Evolutionary conservation across 192 early-diverging fungal species (phyloP), one percentile per base, ranked within the genome.

Genomic region (Backusella sp.): DNA sequence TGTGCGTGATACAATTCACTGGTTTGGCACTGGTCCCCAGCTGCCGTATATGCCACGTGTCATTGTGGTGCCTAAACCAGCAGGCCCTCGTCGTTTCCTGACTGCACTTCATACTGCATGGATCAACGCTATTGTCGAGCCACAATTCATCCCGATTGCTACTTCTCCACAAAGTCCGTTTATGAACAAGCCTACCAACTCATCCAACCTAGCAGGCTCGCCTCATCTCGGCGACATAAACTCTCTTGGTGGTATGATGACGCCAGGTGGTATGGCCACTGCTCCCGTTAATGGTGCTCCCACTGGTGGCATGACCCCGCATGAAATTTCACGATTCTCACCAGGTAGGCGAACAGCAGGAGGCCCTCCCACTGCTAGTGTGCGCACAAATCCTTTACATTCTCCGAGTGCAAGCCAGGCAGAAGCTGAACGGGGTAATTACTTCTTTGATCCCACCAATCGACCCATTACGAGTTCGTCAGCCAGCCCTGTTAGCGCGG

Each of bases 21-120:
- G 70, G 11, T 74, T 85, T 71, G 53, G 80, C 30, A 46, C 66
- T 6, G 68, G 79, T 9, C 15, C 49, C 9, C 46, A 53, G 17
- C 34, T 42, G 5, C 75, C 67, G 3, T 39, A 36, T 21, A 56
- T 73, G 66, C 88, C 86, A 1, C 86, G 87, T 34, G 84, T 90
- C 5, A 52, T 91, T 34, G 84, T 90, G 11, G 79, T 90, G 26
- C 87, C 90, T 11, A 91, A 90, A 66, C 90, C 90, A 1, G 86
- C 84, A 44, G 89, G 90, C 6, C 90, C 90, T 19, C 79, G 90
- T n/a, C 82, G 89, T 21, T 84, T 91, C 41, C 67, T 91, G 44
- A 86, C 86, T 1, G 88, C 88, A 0, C 77, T 91, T 6, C 86
- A 88, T 72, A 87, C 87, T 4, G 86, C 89, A 19, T 82, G 85